Base-by-base conservation (phyloP, 2,329 filamentous ascomycete genomes). In the Diaporthe vexans region DNA sequence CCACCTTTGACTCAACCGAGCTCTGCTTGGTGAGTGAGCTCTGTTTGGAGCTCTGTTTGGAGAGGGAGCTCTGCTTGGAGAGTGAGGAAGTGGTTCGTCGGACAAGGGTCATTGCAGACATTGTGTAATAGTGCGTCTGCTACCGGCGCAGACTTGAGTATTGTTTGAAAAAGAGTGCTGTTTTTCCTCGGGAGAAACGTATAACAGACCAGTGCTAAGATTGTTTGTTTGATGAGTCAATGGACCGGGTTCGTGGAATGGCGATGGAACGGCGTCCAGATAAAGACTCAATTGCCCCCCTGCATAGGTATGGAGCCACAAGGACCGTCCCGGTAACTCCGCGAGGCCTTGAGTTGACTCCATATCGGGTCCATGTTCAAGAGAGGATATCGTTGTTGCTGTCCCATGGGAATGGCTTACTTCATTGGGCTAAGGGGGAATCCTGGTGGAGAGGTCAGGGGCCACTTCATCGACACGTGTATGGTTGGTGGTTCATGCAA, bases 111-210 rank as follows among this genome's bases (percentile, higher is more conserved):
- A 37, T 73, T 26, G 71, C 46, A 6, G 71, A 73, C 65, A 72
- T 65, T 40, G 33, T 61, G 24, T 29, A 58, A 35, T 46, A 35
- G 46, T 40, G 17, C 35, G 70, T 72, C 70, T 72, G 70, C 43
- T 70, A 13, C 56, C 61, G 37, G 48, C 63, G 58, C 71, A 73
- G 61, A 70, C 51, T 52, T 26, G 33, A 11, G 43, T 61, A 43
- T 35, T 67, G 29, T 35, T 63, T 73, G 71, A 74, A 73, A 43
- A 74, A 73, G 65, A 71, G 74, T 58, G 72, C 63, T 70, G 61
- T 57, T 59, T 29, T 35, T 54, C 56, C 56, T 68, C 56, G 24
- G 46, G 37, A 69, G 57, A 59, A 61, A n/a, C 5, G 69, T 61
- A 61, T 54, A 63, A 43, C 37, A 17, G 57, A 54, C 10, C 13